Conservation (phyloP, 176 grass and related monocot genomes). For the Hyparrhenia diplandra region DNA sequence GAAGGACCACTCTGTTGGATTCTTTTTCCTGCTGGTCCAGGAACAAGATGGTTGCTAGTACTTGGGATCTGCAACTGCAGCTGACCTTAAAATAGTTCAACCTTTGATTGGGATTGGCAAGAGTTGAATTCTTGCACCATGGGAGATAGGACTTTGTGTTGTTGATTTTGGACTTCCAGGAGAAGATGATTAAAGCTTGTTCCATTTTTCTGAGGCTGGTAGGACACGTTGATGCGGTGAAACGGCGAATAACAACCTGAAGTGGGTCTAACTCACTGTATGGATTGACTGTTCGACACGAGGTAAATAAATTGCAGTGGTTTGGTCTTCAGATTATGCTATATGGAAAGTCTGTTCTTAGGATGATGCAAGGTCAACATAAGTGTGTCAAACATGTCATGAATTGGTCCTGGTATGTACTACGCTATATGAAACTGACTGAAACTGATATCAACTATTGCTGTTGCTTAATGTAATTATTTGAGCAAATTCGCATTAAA, state of each 20-base stretch:
- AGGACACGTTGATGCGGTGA: background rate
- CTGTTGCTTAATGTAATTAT: background rate
- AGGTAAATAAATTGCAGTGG: background rate
- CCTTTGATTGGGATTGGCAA: slow-evolving; percentile 25
- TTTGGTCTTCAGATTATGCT: background rate
- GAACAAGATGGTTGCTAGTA: background rate
- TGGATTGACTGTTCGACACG: background rate
- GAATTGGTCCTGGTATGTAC: background rate
- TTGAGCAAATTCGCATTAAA: background rate
- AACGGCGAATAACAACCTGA: background rate
- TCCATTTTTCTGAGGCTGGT: background rate
- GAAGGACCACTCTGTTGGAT: background rate
- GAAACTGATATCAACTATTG: background rate
- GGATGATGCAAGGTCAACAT: background rate
- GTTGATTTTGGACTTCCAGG: slow-evolving; percentile 9
- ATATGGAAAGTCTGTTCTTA: background rate
- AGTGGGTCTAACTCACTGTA: background rate
- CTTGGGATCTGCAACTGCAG: slow-evolving; percentile 10
- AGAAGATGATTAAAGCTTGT: background rate
- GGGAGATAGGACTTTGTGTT: background rate
- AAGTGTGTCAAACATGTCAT: background rate
- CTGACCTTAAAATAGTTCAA: slow-evolving; percentile 12
- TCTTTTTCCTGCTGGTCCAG: background rate
- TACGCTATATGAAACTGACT: background rate
- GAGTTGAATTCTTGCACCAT: background rate